A percentile compares a stretch with the other conserved stretches of the same genome.
phyloP scores from a whole-genome alignment of 306 rosid genomes.

The Lablab purpureus region DNA sequence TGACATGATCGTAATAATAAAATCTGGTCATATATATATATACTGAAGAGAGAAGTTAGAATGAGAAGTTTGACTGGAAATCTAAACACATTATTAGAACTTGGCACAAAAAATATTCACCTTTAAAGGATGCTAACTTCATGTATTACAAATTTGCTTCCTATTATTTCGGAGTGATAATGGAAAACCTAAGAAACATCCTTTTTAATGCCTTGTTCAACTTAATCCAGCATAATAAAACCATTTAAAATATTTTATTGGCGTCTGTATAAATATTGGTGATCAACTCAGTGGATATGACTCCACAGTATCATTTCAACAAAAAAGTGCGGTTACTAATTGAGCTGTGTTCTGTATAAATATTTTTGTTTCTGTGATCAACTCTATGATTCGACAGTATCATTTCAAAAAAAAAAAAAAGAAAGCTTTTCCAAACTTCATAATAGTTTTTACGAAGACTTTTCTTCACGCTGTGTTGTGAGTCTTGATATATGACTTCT shows the following conservation, averaged over 20 bases:
- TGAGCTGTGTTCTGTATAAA: not conserved
- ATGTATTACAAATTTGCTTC: no score
- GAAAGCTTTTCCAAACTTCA: slow-evolving; percentile 15
- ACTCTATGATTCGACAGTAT: slow-evolving; percentile 29
- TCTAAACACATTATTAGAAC: not conserved
- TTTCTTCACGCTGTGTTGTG: slow-evolving; percentile 17
- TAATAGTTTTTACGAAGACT: slow-evolving; percentile 10
- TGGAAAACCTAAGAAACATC: not conserved
- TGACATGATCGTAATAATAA: no score
- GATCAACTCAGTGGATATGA: no score
- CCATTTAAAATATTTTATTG: no score
- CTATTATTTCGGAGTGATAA: not conserved
- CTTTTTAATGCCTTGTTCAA: not conserved
- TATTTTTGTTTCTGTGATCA: not conserved
- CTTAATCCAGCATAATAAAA: not conserved
- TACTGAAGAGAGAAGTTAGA: not conserved
- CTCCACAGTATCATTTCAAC: no score
- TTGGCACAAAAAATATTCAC: no score
- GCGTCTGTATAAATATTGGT: no score
- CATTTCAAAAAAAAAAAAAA: not conserved
- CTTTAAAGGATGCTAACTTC: no score
- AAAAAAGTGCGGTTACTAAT: no score
- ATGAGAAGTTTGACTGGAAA: not conserved
- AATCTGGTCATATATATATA: no score
- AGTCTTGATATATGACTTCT: not conserved